Conservation (phyloP, 2,329 filamentous ascomycete species). For the Xylariaceae sp. region DNA sequence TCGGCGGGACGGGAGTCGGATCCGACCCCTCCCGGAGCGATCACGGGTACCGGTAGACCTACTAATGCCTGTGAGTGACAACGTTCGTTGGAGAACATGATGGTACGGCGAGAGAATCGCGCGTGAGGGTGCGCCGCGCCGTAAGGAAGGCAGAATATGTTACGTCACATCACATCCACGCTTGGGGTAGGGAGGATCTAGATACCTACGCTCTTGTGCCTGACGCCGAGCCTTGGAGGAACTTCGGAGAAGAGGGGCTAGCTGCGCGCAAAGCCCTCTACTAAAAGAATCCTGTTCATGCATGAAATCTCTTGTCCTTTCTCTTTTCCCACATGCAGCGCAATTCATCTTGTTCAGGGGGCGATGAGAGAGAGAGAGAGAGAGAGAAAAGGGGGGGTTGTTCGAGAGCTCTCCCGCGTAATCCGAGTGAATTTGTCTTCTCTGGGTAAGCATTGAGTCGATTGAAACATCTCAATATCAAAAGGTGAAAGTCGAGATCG, state of each 20-base stretch:
- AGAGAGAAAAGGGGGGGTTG: too few species aligned
- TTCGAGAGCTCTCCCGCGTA: too few species aligned
- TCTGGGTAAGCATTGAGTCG: not conserved
- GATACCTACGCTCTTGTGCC: conserved; percentile 6
- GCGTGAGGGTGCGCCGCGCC: not conserved
- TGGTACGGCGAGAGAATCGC: not conserved
- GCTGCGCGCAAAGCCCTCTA: not conserved
- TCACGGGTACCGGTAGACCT: not conserved
- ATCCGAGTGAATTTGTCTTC: too few species aligned
- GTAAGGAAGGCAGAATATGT: not conserved
- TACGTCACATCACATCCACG: not conserved
- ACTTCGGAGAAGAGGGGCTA: conserved; percentile 1
- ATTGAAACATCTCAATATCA: not conserved
- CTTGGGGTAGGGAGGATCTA: not conserved
- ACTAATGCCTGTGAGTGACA: not conserved
- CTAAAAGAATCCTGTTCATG: conserved; percentile 5
- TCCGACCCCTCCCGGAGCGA: not conserved
- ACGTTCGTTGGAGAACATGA: not conserved
- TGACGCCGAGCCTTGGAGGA: not conserved
- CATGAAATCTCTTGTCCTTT: not conserved
- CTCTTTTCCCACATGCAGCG: not conserved
- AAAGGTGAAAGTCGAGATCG: not conserved
- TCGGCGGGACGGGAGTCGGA: not conserved
- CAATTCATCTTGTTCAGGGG: not conserved
- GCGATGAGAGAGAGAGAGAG: not conserved